Percentiles rank a stretch among this genome's conserved stretches.
These are phyloP conservation scores for Exophiala calicioides DNA, from an alignment of 2,329 filamentous ascomycete genomes.

Conservation along the genomic window DNA sequence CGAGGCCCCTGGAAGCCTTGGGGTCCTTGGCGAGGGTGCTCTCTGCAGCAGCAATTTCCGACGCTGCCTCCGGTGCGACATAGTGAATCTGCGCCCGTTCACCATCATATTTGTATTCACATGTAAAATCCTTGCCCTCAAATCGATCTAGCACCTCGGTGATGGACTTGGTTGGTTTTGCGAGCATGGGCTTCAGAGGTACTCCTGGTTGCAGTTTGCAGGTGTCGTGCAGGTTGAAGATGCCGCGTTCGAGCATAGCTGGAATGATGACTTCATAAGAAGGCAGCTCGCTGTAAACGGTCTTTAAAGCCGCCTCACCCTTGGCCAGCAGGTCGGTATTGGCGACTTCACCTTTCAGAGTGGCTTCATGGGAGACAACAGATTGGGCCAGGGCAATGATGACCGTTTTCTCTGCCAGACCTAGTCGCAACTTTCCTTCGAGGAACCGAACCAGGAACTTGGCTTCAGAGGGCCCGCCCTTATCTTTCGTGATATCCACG, in stretches of 20 bases:
- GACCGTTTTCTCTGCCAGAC: conserved; percentile 88
- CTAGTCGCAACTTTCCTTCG: conserved; percentile 89
- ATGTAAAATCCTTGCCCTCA: conserved; percentile 92
- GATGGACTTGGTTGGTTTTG: conserved; percentile 96
- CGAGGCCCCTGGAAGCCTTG: conserved; percentile 63
- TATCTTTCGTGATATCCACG: conserved; percentile 85
- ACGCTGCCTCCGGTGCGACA: conserved; percentile 74
- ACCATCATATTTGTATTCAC: conserved; percentile 98
- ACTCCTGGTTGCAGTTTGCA: conserved; percentile 94
- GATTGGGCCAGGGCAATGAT: conserved; percentile 88
- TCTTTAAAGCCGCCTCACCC: conserved; percentile 83
- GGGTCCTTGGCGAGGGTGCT: conserved; percentile 65
- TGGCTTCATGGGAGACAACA: conserved; percentile 77
- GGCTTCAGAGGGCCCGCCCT: conserved; percentile 89
- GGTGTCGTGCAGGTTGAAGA: conserved; percentile 75
- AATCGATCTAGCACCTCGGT: conserved; percentile 97
- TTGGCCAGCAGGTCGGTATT: conserved; percentile 75
- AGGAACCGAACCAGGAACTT: conserved; percentile 92
- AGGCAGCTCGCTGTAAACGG: conserved; percentile 89
- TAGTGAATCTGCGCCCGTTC: conserved; percentile 99
- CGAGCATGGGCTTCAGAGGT: conserved; percentile 96
- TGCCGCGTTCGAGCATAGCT: conserved; percentile 80
- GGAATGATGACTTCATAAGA: conserved; percentile 95
- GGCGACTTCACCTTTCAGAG: conserved; percentile 68
- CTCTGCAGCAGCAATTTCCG: conserved; percentile 65